These are phyloP conservation scores for Zopfochytrium polystomum DNA, from an alignment of 371 early-diverging fungal genomes.

Conservation along the genomic window DNA sequence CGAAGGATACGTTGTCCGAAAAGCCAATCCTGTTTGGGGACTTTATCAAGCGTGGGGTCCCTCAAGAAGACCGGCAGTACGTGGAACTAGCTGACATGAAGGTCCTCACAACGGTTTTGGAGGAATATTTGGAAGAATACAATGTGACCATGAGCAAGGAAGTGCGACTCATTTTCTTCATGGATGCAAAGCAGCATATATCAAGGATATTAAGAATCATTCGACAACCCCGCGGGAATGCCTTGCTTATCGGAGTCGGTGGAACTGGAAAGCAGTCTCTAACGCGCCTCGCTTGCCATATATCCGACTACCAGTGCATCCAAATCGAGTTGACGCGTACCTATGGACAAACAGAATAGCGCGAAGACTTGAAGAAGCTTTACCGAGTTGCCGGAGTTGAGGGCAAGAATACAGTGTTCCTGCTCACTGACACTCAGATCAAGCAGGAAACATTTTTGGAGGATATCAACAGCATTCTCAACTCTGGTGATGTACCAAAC, in stretches of 20 bases:
- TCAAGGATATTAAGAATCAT: conserved; percentile 51
- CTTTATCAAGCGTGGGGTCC: conserved; percentile 59
- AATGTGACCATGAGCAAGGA: conserved; percentile 45
- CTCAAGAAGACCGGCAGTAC: conserved; percentile 56
- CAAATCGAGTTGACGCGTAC: conserved; percentile 57
- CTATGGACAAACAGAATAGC: conserved; percentile 50
- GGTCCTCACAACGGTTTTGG: conserved; percentile 54
- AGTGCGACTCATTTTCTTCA: conserved; percentile 54
- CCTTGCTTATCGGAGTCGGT: conserved; percentile 56
- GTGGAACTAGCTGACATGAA: conserved; percentile 55
- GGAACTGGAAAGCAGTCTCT: conserved; percentile 53
- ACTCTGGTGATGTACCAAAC: conserved; percentile 51
- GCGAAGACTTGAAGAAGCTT: conserved; percentile 54
- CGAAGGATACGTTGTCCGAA: conserved; percentile 30
- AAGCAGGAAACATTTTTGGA: conserved; percentile 48
- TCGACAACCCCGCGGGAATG: conserved; percentile 50
- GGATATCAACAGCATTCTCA: conserved; percentile 48
- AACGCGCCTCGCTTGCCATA: conserved; percentile 49
- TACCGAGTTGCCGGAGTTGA: conserved; percentile 47
- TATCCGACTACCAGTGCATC: conserved; percentile 44
- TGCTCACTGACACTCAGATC: conserved; percentile 53
- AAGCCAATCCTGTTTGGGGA: conserved; percentile 55
- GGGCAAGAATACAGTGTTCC: conserved; percentile 44
- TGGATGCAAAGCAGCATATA: conserved; percentile 58
- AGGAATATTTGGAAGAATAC: conserved; percentile 51